These are phyloP conservation scores for Aegilops bicornis DNA, from an alignment of 176 grass and related monocot genomes.

Conservation along the genomic window DNA sequence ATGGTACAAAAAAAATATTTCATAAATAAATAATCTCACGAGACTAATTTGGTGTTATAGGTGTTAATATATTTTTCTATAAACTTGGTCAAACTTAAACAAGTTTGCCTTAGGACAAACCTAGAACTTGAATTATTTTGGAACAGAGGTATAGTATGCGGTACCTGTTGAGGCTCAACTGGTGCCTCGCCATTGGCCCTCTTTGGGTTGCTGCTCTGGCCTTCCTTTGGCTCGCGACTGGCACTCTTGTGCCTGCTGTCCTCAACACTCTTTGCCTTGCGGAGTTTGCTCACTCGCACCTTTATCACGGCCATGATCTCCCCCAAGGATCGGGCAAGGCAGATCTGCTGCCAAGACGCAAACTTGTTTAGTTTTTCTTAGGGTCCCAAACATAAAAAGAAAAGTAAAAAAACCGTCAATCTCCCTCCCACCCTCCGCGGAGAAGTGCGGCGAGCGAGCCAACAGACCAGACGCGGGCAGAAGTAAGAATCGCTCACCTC, in stretches of 20 bases:
- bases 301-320: slow-evolving; percentile 20
- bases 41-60: too few relatives aligned
- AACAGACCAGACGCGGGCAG: background rate
- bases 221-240: background rate
- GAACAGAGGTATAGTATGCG: too few relatives aligned
- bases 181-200: background rate
- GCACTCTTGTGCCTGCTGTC: background rate
- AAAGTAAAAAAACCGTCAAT: background rate
- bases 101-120: too few relatives aligned
- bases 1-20: too few relatives aligned
- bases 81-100: too few relatives aligned
- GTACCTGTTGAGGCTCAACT: background rate
- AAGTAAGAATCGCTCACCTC: background rate
- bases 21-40: too few relatives aligned
- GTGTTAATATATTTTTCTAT: too few relatives aligned
- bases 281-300: background rate
- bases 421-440: background rate
- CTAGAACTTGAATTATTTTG: too few relatives aligned
- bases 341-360: background rate
- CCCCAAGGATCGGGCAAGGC: background rate
- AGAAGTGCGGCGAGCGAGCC: background rate
- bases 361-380: background rate
- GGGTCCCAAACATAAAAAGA: background rate
- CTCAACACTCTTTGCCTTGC: background rate
- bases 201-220: background rate